These are phyloP conservation scores for Sarcomyxa edulis DNA, from an alignment of 768 basidiomycete genomes.

Conservation along the genomic window DNA sequence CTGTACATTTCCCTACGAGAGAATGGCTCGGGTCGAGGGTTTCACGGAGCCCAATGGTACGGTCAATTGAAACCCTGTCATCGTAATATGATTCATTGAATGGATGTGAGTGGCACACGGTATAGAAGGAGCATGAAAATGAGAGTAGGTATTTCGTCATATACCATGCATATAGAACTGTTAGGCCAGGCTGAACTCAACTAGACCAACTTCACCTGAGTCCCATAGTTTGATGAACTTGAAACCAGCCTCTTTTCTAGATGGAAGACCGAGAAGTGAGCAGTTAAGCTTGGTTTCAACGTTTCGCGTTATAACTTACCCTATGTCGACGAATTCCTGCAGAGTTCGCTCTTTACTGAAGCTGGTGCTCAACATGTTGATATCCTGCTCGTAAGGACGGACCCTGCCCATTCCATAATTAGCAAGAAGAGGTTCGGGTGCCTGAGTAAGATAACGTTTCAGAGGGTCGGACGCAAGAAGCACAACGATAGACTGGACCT, in stretches of 20 bases:
- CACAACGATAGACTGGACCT: neutral
- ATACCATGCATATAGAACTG: too few species aligned
- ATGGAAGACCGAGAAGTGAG: neutral
- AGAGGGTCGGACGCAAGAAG: neutral
- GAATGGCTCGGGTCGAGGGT: too few species aligned
- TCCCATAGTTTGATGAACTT: constrained; percentile 33
- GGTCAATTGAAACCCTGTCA: too few species aligned
- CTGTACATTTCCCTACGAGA: too few species aligned
- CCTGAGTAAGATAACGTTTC: constrained; percentile 12
- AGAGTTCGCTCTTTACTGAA: constrained; percentile 40
- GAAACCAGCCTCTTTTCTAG: constrained; percentile 19
- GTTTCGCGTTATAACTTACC: constrained; percentile 14
- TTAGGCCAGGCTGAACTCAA: constrained; percentile 21
- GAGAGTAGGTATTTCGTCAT: too few species aligned
- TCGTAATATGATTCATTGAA: too few species aligned
- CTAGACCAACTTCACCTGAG: constrained; percentile 25
- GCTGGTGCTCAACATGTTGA: constrained; percentile 37
- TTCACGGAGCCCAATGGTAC: too few species aligned
- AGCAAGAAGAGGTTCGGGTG: constrained; percentile 40
- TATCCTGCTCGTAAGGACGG: constrained; percentile 36
- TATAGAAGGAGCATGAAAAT: too few species aligned
- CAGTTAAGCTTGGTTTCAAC: neutral
- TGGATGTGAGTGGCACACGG: too few species aligned
- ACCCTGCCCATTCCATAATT: constrained; percentile 40
- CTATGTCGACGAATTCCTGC: constrained; percentile 31